A percentile compares a stretch with the other conserved stretches of the same genome.
These are phyloP conservation scores for Raphidocelis subcapitata DNA, from an alignment of 139 green algal genomes.

Conservation along the genomic window DNA sequence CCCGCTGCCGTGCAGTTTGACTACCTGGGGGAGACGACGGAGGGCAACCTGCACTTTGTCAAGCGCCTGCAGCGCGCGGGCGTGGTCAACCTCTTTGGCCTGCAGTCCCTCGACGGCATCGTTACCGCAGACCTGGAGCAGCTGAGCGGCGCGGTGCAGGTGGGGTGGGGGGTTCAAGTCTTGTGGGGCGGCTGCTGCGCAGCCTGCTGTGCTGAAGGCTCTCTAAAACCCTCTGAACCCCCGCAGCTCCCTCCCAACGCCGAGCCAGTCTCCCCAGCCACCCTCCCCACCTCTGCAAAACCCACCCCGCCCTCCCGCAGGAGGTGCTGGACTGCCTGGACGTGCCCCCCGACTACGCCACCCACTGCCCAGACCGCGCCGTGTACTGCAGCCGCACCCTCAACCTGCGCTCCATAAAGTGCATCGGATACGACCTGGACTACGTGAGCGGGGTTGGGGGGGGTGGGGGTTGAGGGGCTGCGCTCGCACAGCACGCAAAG, in stretches of 20 bases:
- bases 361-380: slow-evolving; percentile 62
- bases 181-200: not conserved
- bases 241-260: no score
- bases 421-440: slow-evolving; percentile 64
- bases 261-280: no score
- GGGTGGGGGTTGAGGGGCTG: no score
- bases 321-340: slow-evolving; percentile 43
- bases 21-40: slow-evolving; percentile 70
- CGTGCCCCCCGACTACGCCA: slow-evolving; percentile 16
- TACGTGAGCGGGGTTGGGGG: slow-evolving; percentile 49
- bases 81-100: slow-evolving; percentile 40
- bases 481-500: no score
- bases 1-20: slow-evolving; percentile 56
- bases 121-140: slow-evolving; percentile 11
- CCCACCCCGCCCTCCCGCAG: no score
- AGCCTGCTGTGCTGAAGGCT: no score
- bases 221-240: no score
- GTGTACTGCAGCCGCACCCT: slow-evolving; percentile 95
- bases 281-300: no score
- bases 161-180: not conserved
- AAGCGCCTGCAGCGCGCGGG: slow-evolving; percentile 24
- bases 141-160: slow-evolving; percentile 15
- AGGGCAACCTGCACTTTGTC: slow-evolving; percentile 74
- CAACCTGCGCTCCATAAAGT: slow-evolving; percentile 86
- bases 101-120: slow-evolving; percentile 15